Conservation (phyloP, 2,329 filamentous ascomycete species). For the Sclerotinia nivalis region DNA sequence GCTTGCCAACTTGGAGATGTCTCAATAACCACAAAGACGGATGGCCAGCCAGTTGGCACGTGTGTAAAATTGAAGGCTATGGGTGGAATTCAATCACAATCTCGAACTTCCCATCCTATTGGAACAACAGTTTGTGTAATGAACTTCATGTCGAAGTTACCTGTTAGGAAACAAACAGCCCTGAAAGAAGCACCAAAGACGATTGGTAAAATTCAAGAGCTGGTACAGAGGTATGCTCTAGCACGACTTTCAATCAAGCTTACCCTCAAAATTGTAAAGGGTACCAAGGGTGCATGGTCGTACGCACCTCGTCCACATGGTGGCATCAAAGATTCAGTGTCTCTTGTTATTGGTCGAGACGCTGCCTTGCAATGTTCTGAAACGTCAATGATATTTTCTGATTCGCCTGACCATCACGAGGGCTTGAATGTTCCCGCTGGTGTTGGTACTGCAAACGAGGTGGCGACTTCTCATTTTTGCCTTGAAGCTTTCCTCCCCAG, state of each 20-base stretch:
- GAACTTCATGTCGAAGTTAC: slow-evolving; percentile 59
- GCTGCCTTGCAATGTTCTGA: slow-evolving; percentile 57
- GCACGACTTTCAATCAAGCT: slow-evolving; percentile 64
- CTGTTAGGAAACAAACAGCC: slow-evolving; percentile 61
- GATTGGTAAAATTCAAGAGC: slow-evolving; percentile 57
- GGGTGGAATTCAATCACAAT: slow-evolving; percentile 44
- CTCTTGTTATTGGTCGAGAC: slow-evolving; percentile 62
- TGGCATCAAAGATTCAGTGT: slow-evolving; percentile 56
- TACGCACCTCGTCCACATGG: slow-evolving; percentile 58
- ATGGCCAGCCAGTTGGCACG: slow-evolving; percentile 59
- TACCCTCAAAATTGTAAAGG: slow-evolving; percentile 58
- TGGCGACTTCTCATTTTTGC: slow-evolving; percentile 41
- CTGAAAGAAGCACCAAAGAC: slow-evolving; percentile 59
- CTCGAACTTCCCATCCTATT: slow-evolving; percentile 53
- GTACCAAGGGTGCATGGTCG: slow-evolving; percentile 55
- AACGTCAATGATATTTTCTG: slow-evolving; percentile 30
- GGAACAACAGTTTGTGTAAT: slow-evolving; percentile 67
- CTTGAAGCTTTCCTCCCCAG: slow-evolving; percentile 61
- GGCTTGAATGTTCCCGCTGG: background rate
- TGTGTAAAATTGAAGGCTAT: slow-evolving; percentile 47
- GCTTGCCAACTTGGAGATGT: slow-evolving; percentile 61
- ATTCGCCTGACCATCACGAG: slow-evolving; percentile 22
- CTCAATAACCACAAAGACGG: slow-evolving; percentile 62
- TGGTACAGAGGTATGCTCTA: slow-evolving; percentile 66
- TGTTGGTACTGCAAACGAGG: background rate